Evolutionary conservation across 2,329 filamentous ascomycete species (phyloP).

Genomic region (Colletotrichum eremochloae): DNA sequence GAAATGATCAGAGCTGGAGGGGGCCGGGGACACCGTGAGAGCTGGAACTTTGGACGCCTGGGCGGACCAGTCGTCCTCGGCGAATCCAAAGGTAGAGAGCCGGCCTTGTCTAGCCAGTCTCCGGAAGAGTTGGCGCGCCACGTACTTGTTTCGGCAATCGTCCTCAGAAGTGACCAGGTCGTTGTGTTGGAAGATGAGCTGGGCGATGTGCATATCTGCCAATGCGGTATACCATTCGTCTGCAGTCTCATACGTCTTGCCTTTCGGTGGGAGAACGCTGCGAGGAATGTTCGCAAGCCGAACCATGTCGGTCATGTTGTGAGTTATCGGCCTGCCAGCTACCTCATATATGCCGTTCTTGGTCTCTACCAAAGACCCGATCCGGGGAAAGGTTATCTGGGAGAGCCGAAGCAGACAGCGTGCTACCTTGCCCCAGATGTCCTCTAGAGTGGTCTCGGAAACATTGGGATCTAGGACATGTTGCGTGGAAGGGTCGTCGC

Average conservation of each 20-base stretch:
- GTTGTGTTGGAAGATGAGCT: slow-evolving; percentile 54
- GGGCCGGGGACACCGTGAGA: too few species aligned
- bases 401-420: slow-evolving; percentile 56
- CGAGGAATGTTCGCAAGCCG: slow-evolving; percentile 46
- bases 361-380: slow-evolving; percentile 54
- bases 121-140: slow-evolving; percentile 45
- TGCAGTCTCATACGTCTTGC: slow-evolving; percentile 45
- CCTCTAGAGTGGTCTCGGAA: slow-evolving; percentile 48
- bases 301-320: slow-evolving; percentile 58
- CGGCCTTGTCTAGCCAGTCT: slow-evolving; percentile 11
- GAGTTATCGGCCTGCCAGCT: slow-evolving; percentile 53
- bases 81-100: slow-evolving; percentile 22
- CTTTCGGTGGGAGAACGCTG: slow-evolving; percentile 43
- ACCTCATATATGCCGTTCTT: slow-evolving; percentile 45
- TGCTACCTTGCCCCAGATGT: slow-evolving; percentile 54
- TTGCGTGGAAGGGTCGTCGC: not conserved
- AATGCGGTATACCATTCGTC: slow-evolving; percentile 54
- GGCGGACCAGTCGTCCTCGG: slow-evolving; percentile 25
- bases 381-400: slow-evolving; percentile 49
- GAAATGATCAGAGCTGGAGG: too few species aligned
- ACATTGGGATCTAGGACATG: slow-evolving; percentile 42
- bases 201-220: slow-evolving; percentile 54
- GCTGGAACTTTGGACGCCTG: too few species aligned
- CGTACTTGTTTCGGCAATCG: slow-evolving; percentile 49
- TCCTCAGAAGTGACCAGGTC: slow-evolving; percentile 49